Evolutionary conservation across 345 rosid species (phyloP).

Genomic region (Eucalyptus sp.): DNA sequence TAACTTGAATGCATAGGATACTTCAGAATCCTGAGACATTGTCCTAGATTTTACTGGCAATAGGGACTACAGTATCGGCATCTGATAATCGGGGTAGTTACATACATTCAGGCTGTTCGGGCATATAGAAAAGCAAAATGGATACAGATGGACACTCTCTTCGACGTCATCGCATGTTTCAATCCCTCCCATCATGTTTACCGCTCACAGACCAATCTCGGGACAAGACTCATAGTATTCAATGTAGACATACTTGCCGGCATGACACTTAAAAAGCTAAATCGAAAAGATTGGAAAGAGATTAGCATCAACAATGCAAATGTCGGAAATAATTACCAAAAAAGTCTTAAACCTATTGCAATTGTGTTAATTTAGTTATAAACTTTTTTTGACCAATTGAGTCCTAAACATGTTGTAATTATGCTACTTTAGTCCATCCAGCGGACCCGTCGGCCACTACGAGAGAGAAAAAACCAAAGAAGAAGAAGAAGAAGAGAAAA

Average conservation of each 20-base stretch:
- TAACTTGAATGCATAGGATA: background rate
- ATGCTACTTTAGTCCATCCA: too few species aligned
- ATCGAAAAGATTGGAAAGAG: background rate
- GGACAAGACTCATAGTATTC: background rate
- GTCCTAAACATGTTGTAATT: too few species aligned
- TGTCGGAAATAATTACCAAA: too few species aligned
- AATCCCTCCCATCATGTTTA: background rate
- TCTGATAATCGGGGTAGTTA: background rate
- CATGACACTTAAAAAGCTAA: background rate
- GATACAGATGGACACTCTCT: background rate
- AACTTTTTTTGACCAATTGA: too few species aligned
- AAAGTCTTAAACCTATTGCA: accelerated
- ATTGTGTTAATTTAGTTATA: too few species aligned
- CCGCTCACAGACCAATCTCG: background rate
- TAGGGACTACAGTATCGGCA: background rate
- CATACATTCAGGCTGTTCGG: background rate
- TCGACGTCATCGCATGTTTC: background rate
- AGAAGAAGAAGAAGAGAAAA: too few species aligned
- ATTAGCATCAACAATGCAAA: background rate
- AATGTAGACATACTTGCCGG: background rate
- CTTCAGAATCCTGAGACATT: background rate
- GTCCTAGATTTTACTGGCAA: background rate
- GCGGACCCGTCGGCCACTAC: accelerated
- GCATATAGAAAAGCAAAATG: background rate
- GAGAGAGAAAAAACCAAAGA: too few species aligned